These are phyloP conservation scores for Nemania sp. DNA, from an alignment of 2,329 filamentous ascomycete genomes.

Conservation along the genomic window DNA sequence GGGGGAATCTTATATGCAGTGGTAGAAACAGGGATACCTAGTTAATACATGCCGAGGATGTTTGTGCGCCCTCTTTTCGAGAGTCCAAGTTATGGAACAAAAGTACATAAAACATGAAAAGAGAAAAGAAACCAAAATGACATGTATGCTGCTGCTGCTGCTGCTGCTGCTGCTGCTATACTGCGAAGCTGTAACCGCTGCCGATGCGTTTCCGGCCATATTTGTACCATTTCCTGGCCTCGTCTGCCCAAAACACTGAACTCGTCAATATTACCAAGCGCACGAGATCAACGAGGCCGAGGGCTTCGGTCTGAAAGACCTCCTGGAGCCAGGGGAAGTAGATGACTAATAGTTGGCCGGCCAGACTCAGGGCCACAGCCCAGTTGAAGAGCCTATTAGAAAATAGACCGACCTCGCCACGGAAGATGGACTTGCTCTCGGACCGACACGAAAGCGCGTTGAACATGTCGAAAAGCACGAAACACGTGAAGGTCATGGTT, in stretches of 20 bases:
- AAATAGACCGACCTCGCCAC: slow-evolving; percentile 81
- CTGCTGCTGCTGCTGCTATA: slow-evolving; percentile 55
- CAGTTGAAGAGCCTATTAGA: slow-evolving; percentile 96
- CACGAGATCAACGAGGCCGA: slow-evolving; percentile 74
- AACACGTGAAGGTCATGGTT: slow-evolving; percentile 99
- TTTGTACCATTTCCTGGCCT: slow-evolving; percentile 79
- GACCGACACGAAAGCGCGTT: slow-evolving; percentile 93
- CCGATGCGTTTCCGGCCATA: slow-evolving; percentile 61
- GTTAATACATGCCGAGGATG: slow-evolving; percentile 6
- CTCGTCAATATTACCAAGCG: slow-evolving; percentile 77
- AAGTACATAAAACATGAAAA: neutral
- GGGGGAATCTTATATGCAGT: slow-evolving; percentile 7
- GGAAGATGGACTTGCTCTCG: slow-evolving; percentile 84
- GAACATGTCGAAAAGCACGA: slow-evolving; percentile 99
- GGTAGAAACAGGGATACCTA: slow-evolving; percentile 3
- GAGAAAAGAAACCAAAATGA: neutral
- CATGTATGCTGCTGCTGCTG: slow-evolving; percentile 35
- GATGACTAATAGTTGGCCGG: slow-evolving; percentile 88
- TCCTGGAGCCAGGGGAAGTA: slow-evolving; percentile 93
- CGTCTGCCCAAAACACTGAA: slow-evolving; percentile 93
- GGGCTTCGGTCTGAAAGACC: slow-evolving; percentile 92
- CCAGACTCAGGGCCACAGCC: slow-evolving; percentile 81
- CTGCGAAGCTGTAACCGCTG: slow-evolving; percentile 68
- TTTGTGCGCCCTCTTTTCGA: neutral
- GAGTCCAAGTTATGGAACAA: slow-evolving; percentile 1